A percentile compares a stretch with the other conserved stretches of the same genome.
phyloP scores from a whole-genome alignment of 805 yeast genomes.

The Candida manassasensis region DNA sequence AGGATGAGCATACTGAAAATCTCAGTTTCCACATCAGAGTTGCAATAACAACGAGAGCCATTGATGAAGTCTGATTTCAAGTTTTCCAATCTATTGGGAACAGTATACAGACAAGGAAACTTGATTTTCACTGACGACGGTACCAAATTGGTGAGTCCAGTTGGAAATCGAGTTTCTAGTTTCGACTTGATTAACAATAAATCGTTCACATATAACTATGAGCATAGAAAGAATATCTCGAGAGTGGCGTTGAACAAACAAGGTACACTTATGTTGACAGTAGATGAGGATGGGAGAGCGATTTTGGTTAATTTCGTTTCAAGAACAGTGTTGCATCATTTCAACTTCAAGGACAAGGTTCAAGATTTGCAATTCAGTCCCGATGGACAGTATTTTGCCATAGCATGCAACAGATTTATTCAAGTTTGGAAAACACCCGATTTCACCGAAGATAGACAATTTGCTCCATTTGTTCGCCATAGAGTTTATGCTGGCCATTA shows the following conservation, averaged over 20 bases:
- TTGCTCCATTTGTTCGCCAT: constrained; percentile 92
- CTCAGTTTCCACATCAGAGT: too few species aligned
- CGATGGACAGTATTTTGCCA: constrained; percentile 82
- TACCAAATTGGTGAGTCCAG: constrained; percentile 77
- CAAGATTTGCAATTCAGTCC: constrained; percentile 78
- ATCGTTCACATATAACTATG: constrained; percentile 86
- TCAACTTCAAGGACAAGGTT: constrained; percentile 83
- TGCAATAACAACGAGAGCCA: constrained; percentile 1
- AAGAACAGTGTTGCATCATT: constrained; percentile 84
- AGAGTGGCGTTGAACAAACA: constrained; percentile 80
- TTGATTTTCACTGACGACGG: constrained; percentile 84
- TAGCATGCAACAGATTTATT: constrained; percentile 73
- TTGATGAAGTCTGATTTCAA: constrained; percentile 82
- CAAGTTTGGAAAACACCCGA: constrained; percentile 95
- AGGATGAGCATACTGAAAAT: too few species aligned
- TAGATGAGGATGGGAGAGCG: constrained; percentile 91
- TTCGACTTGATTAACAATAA: constrained; percentile 82
- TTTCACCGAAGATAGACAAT: constrained; percentile 76
- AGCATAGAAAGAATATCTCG: constrained; percentile 81
- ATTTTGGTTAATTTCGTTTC: constrained; percentile 81
- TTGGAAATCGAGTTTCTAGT: constrained; percentile 86
- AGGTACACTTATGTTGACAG: constrained; percentile 71
- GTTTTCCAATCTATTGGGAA: constrained; percentile 86
- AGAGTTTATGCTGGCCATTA: constrained; percentile 91
- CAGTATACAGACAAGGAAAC: constrained; percentile 93